A percentile compares a stretch with the other conserved stretches of the same genome.
Evolutionary conservation across 2,329 filamentous ascomycete species (phyloP).

Genomic region (Trichoderma brevicompactum): DNA sequence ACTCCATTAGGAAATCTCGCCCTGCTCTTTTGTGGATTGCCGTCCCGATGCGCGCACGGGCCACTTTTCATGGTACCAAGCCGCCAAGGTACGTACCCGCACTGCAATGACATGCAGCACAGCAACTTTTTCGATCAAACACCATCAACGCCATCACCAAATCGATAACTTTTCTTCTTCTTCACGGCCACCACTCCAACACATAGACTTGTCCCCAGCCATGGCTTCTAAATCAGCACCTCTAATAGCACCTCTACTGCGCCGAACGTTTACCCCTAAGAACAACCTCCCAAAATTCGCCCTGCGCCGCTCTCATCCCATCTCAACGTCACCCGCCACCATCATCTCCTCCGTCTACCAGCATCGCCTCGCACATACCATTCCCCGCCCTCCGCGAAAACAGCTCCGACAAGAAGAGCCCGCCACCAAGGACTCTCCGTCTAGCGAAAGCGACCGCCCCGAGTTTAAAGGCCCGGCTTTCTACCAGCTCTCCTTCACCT

Average conservation of each 20-base stretch:
- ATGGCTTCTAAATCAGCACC: slow-evolving; percentile 40
- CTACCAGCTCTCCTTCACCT: slow-evolving; percentile 92
- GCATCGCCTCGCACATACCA: slow-evolving; percentile 42
- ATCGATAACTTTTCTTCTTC: not conserved
- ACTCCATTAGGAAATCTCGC: slow-evolving; percentile 9
- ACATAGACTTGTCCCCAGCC: not conserved
- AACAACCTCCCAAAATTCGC: slow-evolving; percentile 30
- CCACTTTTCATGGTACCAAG: not conserved
- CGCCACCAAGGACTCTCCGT: slow-evolving; percentile 31
- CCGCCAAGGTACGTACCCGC: slow-evolving; percentile 3
- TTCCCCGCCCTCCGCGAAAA: slow-evolving; percentile 41
- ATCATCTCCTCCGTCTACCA: slow-evolving; percentile 25
- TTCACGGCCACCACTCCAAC: not conserved
- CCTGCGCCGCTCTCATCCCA: slow-evolving; percentile 30
- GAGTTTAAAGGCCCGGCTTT: slow-evolving; percentile 59
- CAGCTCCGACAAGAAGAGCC: slow-evolving; percentile 16
- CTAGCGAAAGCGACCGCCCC: slow-evolving; percentile 40
- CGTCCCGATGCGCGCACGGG: slow-evolving; percentile 1
- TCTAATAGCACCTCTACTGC: slow-evolving; percentile 31
- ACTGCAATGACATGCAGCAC: slow-evolving; percentile 19
- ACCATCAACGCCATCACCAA: slow-evolving; percentile 29
- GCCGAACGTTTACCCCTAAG: slow-evolving; percentile 31
- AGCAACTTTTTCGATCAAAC: slow-evolving; percentile 3
- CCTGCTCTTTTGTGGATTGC: not conserved
- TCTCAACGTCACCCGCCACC: slow-evolving; percentile 20